Evolutionary conservation across 352 stramenopile species (phyloP).

Genomic region (Globisporangium middletonii): DNA sequence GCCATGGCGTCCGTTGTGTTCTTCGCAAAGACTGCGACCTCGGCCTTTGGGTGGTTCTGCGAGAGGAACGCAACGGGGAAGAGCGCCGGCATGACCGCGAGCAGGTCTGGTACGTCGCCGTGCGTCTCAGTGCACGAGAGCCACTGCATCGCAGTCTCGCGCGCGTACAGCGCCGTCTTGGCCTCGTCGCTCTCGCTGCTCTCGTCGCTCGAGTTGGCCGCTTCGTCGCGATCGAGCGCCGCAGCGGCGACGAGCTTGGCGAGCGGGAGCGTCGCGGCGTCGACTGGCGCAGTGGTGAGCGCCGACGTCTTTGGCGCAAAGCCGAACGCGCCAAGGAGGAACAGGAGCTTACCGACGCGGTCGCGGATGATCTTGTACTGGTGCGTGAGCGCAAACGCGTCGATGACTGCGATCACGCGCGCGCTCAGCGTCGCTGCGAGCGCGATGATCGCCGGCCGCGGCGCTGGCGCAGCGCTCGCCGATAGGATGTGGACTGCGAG

Average conservation of each 20-base stretch:
- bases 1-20: slow-evolving; percentile 52
- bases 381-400: slow-evolving; percentile 45
- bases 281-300: slow-evolving; percentile 4
- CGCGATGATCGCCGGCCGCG: background rate
- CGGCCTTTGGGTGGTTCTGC: slow-evolving; percentile 62
- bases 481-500: slow-evolving; percentile 42
- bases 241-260: slow-evolving; percentile 7
- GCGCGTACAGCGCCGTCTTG: slow-evolving; percentile 31
- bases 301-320: slow-evolving; percentile 6
- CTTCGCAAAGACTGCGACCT: slow-evolving; percentile 60
- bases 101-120: slow-evolving; percentile 38
- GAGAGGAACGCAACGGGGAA: slow-evolving; percentile 62
- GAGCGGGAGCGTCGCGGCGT: slow-evolving; percentile 11
- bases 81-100: slow-evolving; percentile 36
- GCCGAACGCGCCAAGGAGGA: slow-evolving; percentile 31
- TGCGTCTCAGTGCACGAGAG: slow-evolving; percentile 42
- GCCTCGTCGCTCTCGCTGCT: slow-evolving; percentile 8
- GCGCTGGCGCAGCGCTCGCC: slow-evolving; percentile 11
- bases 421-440: slow-evolving; percentile 22
- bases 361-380: slow-evolving; percentile 82
- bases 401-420: slow-evolving; percentile 33
- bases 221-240: slow-evolving; percentile 4
- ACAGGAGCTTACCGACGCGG: slow-evolving; percentile 46
- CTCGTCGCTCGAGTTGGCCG: background rate
- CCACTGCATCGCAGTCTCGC: slow-evolving; percentile 73